Evolutionary conservation across 208 protist species (phyloP), one percentile per base, ranked within the genome.

Genomic region (Histomonas meleagridis): DNA sequence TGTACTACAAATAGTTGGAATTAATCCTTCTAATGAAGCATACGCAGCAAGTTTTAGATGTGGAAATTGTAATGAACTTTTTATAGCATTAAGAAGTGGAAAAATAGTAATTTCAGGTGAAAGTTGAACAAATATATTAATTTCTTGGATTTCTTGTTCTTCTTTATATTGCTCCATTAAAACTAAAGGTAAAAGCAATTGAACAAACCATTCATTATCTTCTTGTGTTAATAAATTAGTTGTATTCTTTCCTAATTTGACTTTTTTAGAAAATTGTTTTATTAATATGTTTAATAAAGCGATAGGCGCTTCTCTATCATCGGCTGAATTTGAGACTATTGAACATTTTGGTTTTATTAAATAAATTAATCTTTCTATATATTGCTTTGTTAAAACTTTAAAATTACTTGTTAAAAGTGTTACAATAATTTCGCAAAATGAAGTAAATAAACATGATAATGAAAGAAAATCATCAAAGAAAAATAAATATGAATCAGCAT

Each of bases 141-240:
- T 38, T 38, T 86, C n/a, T 23, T 32, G 32, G 9, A 86, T 38
- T 38, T 18, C 26, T 18, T 40, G 76, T 38, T 55, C 46, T 86
- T 86, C 76, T 18, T 86, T 40, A n/a, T 55, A 86, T 86, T 55
- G 40, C 2, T 86, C 46, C 76, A 86, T 86, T 1, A 86, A 16
- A 28, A 86, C 28, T 38, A 86, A 57, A 26, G 40, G 7, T 14
- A 86, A 23, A 1, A 86, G 3, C n/a, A 57, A 18, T 49, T 32
- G 16, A 32, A 48, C 76, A 49, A 86, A 55, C 76, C 76, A 86
- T 38, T 43, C 76, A 86, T 86, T 51, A 55, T 86, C 76, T 55
- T 86, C 76, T 21, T 43, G 46, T 3, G 43, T 86, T 32, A 86
- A 55, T 49, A 35, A 40, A 32, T 4, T 32, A 16, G 1, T 5